phyloP scores from a whole-genome alignment of 1,284 basidiomycete species.

The Puccinia triticina region DNA sequence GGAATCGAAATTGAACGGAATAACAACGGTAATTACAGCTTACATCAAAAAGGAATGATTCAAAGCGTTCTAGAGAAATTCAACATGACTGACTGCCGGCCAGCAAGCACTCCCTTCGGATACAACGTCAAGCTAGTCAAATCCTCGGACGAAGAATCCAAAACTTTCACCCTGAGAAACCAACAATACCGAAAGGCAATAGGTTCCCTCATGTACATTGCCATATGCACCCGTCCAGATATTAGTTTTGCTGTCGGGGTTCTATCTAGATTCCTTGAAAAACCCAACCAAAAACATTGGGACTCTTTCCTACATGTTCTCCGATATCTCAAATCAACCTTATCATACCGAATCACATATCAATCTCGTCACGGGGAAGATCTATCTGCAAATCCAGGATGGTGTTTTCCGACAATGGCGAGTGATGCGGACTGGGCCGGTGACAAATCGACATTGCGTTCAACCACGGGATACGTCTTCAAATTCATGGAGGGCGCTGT shows the following conservation, averaged over 20 bases:
- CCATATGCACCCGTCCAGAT: too few species aligned
- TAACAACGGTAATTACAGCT: background rate
- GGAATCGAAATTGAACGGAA: background rate
- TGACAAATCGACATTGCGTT: background rate
- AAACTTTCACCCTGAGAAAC: background rate
- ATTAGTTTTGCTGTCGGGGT: too few species aligned
- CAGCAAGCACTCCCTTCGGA: too few species aligned
- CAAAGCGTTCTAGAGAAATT: background rate
- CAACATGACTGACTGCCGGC: background rate
- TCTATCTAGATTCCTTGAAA: too few species aligned
- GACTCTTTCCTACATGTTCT: background rate
- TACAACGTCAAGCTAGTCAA: slow-evolving; percentile 10
- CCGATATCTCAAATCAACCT: slow-evolving; percentile 1
- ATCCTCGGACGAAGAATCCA: background rate
- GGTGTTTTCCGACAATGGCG: background rate
- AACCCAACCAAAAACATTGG: too few species aligned
- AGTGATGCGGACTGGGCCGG: slow-evolving; percentile 11
- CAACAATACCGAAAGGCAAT: background rate
- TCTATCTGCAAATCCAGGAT: background rate
- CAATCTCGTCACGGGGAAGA: too few species aligned
- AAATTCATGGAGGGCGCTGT: background rate
- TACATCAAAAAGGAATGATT: background rate
- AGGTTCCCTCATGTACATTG: slow-evolving; percentile 19
- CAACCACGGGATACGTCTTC: slow-evolving; percentile 13
- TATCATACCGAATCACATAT: background rate